Conservation (phyloP, 441 rosid genomes). For the Heliophila coronopifolia region DNA sequence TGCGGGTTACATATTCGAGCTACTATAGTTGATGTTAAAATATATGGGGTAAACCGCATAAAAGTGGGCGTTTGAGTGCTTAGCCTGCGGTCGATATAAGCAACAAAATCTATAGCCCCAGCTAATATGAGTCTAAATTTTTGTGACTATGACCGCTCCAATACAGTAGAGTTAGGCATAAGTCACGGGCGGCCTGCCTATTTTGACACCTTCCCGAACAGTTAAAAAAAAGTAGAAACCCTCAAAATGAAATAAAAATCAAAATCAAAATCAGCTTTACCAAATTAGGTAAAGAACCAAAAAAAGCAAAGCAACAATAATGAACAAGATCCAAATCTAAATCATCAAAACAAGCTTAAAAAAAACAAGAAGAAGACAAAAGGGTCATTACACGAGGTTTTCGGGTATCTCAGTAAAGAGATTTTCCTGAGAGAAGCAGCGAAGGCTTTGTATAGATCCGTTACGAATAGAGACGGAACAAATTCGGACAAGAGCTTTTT, state of each 20-base stretch:
- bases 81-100: too few species aligned
- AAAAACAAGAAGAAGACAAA: not conserved
- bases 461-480: not conserved
- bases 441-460: too few species aligned
- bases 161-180: not conserved
- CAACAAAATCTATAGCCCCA: too few species aligned
- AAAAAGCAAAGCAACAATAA: not conserved
- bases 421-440: too few species aligned
- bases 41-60: too few species aligned
- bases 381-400: conserved; percentile 14
- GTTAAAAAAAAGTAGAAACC: conserved; percentile 9
- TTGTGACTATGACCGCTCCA: too few species aligned
- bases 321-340: conserved; percentile 4
- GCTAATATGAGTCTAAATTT: too few species aligned
- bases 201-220: too few species aligned
- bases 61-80: too few species aligned
- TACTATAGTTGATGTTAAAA: too few species aligned
- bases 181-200: not conserved
- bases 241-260: not conserved
- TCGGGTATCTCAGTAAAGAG: not conserved
- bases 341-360: not conserved
- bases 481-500: conserved; percentile 15
- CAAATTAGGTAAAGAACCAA: not conserved
- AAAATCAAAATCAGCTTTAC: not conserved
- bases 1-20: too few species aligned